These are phyloP conservation scores for Arxiozyma bovina DNA, from an alignment of 1,139 yeast species.

Conservation along the genomic window DNA sequence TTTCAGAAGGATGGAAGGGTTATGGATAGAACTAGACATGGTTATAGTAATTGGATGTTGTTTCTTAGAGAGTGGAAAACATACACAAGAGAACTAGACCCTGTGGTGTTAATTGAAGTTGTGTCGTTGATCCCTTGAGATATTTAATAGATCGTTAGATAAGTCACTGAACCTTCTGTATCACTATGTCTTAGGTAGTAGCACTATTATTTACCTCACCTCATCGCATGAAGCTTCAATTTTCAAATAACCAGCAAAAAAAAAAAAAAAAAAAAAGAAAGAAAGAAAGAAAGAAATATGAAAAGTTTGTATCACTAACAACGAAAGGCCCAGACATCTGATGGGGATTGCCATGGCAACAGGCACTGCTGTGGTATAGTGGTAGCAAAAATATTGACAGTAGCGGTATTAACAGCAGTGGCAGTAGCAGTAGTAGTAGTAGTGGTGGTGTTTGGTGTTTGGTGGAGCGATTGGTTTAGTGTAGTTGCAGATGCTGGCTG, in stretches of 20 bases:
- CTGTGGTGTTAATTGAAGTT: too few relatives aligned
- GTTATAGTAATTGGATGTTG: not conserved
- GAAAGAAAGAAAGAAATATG: too few relatives aligned
- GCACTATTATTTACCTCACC: not conserved
- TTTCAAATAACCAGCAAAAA: too few relatives aligned
- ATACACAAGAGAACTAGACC: not conserved
- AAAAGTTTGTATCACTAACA: not conserved
- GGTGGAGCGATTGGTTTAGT: too few relatives aligned
- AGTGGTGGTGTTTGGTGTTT: too few relatives aligned
- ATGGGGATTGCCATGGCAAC: not conserved
- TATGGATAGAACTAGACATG: conserved; percentile 39
- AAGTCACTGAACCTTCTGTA: not conserved
- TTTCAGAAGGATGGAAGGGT: conserved; percentile 48
- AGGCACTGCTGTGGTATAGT: not conserved
- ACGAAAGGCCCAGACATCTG: not conserved
- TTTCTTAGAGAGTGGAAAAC: not conserved
- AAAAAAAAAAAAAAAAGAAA: too few relatives aligned
- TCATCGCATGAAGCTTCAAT: not conserved
- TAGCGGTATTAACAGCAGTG: too few relatives aligned
- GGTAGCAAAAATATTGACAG: too few relatives aligned
- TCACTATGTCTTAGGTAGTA: too few relatives aligned
- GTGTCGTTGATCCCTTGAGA: not conserved
- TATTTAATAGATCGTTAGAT: too few relatives aligned
- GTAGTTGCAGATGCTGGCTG: too few relatives aligned
- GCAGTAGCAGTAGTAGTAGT: too few relatives aligned